A percentile compares a stretch with the other conserved stretches of the same genome.
phyloP scores from a whole-genome alignment of 1,284 basidiomycete species.

The Rugosomyces carneus region DNA sequence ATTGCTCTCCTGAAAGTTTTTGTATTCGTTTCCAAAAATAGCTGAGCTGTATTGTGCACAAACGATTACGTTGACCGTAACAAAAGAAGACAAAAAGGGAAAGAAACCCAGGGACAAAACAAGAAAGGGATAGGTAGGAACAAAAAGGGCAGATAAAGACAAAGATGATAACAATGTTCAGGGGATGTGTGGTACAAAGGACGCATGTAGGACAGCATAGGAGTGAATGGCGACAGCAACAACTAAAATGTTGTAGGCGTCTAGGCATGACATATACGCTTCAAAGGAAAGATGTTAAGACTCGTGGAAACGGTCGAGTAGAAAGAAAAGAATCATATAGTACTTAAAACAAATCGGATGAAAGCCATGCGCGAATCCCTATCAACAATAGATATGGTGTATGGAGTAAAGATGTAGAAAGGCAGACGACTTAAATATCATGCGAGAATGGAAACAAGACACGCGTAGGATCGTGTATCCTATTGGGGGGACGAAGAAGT shows the following conservation, averaged over 20 bases:
- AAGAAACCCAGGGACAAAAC: neutral
- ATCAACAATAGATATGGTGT: conserved; percentile 20
- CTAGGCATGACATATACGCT: conserved; percentile 12
- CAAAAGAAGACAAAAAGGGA: neutral
- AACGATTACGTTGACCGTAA: neutral
- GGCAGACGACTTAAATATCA: conserved; percentile 12
- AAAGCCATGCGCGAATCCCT: conserved; percentile 16
- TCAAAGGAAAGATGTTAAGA: conserved; percentile 12
- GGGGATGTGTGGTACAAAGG: conserved; percentile 4
- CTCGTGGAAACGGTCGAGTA: neutral
- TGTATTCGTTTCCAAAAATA: neutral
- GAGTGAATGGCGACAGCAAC: conserved; percentile 9
- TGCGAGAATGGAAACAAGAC: conserved; percentile 1
- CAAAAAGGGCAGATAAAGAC: conserved; percentile 11
- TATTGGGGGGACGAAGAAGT: conserved; percentile 20
- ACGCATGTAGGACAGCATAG: conserved; percentile 8
- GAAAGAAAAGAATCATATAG: conserved; percentile 10
- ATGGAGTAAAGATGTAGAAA: conserved; percentile 18
- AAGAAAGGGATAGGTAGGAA: conserved; percentile 5
- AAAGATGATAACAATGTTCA: conserved; percentile 14
- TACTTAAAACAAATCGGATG: conserved; percentile 11
- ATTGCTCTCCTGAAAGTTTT: neutral
- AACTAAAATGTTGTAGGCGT: conserved; percentile 4
- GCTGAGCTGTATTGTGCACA: neutral
- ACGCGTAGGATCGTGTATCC: neutral